phyloP scores from a whole-genome alignment of 2,329 filamentous ascomycete genomes.

The Penicillium hesseltinei region DNA sequence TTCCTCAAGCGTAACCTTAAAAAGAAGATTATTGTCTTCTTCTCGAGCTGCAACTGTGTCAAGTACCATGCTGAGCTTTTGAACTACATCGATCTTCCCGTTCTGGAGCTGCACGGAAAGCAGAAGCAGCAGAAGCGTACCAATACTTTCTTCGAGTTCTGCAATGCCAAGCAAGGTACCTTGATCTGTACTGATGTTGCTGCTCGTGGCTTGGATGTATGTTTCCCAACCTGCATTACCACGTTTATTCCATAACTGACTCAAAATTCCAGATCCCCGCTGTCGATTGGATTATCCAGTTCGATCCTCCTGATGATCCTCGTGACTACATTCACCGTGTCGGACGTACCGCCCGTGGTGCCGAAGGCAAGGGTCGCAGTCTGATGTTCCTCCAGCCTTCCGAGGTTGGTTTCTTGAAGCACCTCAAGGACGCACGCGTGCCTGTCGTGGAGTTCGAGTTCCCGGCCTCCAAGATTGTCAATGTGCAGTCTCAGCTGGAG shows the following conservation, averaged over 20 bases:
- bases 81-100: conserved; percentile 94
- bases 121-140: conserved; percentile 99
- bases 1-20: conserved; percentile 89
- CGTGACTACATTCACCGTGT: conserved; percentile 94
- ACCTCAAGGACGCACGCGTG: conserved; percentile 86
- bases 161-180: conserved; percentile 77
- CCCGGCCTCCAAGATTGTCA: conserved; percentile 84
- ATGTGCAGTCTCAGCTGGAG: conserved; percentile 87
- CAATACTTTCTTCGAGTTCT: conserved; percentile 97
- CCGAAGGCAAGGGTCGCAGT: conserved; percentile 78
- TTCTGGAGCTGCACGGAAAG: conserved; percentile 85
- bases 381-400: conserved; percentile 90
- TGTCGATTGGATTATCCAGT: conserved; percentile 95
- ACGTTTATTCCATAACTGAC: background rate
- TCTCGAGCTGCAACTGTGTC: conserved; percentile 87
- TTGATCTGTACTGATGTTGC: conserved; percentile 97
- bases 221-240: background rate
- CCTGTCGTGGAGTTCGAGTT: conserved; percentile 97
- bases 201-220: conserved; percentile 77
- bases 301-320: conserved; percentile 88
- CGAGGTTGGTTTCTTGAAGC: conserved; percentile 87
- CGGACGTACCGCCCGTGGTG: conserved; percentile 85
- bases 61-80: conserved; percentile 95
- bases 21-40: conserved; percentile 98
- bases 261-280: conserved; percentile 62